Evolutionary conservation across 2,329 filamentous ascomycete genomes (phyloP).

Genomic region (Pseudovirgaria hyperparasitica): DNA sequence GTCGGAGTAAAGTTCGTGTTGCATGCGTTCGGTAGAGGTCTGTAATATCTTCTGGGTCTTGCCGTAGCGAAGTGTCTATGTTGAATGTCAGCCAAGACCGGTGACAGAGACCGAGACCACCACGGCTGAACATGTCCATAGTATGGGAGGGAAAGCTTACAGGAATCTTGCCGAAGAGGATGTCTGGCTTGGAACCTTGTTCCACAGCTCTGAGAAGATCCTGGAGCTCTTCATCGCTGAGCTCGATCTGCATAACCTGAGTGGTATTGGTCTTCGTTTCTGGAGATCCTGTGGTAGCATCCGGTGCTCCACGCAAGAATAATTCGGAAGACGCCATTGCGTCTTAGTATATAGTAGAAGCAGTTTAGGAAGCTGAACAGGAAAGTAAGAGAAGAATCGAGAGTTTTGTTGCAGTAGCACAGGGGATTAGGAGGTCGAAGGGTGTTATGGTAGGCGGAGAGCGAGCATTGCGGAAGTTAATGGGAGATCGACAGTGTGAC

Average conservation of each 20-base stretch:
- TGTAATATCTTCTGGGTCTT: slow-evolving; percentile 43
- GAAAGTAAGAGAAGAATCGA: slow-evolving; percentile 2
- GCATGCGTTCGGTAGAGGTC: slow-evolving; percentile 39
- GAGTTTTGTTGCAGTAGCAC: slow-evolving; percentile 1
- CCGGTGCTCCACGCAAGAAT: slow-evolving; percentile 26
- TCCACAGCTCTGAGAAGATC: slow-evolving; percentile 25
- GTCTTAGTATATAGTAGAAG: slow-evolving; percentile 2
- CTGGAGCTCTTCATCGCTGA: slow-evolving; percentile 27
- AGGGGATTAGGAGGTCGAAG: not conserved
- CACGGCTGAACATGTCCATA: not conserved
- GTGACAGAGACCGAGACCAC: slow-evolving; percentile 1
- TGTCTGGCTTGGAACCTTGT: slow-evolving; percentile 23
- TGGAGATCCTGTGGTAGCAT: slow-evolving; percentile 19
- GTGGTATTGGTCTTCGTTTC: slow-evolving; percentile 16
- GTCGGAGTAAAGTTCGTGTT: slow-evolving; percentile 44
- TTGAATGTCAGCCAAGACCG: slow-evolving; percentile 15
- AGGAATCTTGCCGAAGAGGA: slow-evolving; percentile 26
- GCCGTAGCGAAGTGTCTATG: slow-evolving; percentile 42
- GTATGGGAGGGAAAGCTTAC: slow-evolving; percentile 15
- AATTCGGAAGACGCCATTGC: slow-evolving; percentile 17
- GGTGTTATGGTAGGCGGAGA: not conserved
- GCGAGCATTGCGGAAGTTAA: too few relatives aligned
- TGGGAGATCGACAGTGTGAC: too few relatives aligned
- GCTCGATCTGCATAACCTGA: slow-evolving; percentile 29
- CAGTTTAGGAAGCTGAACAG: not conserved